Evolutionary conservation across 1,139 yeast species (phyloP), one percentile per base, ranked within the genome.

Genomic region (Geotrichum carabidarum): DNA sequence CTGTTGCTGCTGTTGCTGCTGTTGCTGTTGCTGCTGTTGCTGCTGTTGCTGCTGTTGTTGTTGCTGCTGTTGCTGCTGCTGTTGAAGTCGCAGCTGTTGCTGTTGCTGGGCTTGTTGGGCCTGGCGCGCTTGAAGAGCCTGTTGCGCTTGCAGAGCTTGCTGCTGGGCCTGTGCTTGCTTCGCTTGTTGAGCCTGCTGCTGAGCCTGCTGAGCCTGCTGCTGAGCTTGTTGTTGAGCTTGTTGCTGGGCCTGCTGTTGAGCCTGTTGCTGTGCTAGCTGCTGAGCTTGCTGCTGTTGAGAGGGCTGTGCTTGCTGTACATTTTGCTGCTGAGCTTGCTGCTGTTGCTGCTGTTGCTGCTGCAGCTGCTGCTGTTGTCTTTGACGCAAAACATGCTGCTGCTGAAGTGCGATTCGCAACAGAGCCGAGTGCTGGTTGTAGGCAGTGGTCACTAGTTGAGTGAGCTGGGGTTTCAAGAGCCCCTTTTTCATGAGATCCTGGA

Each of bases 1-100:
- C 45, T 54, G 57, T 14, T 43, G 38, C 7, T 34, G 41, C 49
- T 43, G 55, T 6, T 52, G 54, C 12, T 58, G 56, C 43, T 50
- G 60, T 32, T 14, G 31, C 8, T 17, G 32, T 22, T 34, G 49
- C 15, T 15, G 34, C 9, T 22, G 32, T 35, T 18, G 42, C 14
- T 45, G 49, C 35, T 35, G 32, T 14, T 45, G 54, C 14, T 46
- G 51, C 18, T 34, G 48, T n/a, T 17, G 38, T 14, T 44, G 48
- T 31, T 17, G 38, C 27, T 44, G 48, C 9, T 18, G 38, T 17
- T 41, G 44, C 18, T 12, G 31, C 31, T 27, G 44, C 32, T 8
- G 31, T 5, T 32, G 48, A 9, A 12, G 38, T 22, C 34, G 48
- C 37, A 4, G 37, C 12, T 44, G 48, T 44, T 22, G 36, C 14